These are phyloP conservation scores for Auriscalpium vulgare DNA, from an alignment of 768 basidiomycete species.

Conservation along the genomic window DNA sequence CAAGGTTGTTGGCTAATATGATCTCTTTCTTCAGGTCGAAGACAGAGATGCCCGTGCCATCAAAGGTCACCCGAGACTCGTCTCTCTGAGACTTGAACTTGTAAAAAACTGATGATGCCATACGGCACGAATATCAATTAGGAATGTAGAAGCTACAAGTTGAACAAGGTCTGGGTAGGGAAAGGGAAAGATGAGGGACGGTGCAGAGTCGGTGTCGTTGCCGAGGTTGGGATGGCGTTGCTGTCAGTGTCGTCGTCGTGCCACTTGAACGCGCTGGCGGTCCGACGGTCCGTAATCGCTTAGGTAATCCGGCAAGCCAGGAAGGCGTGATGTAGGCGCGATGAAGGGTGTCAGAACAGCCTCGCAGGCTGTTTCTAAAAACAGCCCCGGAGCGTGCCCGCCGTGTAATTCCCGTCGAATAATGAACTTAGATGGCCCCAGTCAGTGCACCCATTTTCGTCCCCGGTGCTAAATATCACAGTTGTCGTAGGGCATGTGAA, in stretches of 20 bases:
- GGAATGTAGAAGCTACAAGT: conserved; percentile 4
- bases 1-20: conserved; percentile 91
- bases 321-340: no score
- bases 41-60: conserved; percentile 97
- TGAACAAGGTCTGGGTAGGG: not conserved
- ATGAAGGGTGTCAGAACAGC: no score
- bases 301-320: no score
- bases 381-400: no score
- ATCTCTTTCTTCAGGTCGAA: conserved; percentile 99
- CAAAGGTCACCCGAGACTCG: conserved; percentile 95
- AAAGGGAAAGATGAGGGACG: not conserved
- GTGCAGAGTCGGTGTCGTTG: not conserved
- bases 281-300: no score
- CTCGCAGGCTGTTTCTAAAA: no score
- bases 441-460: no score
- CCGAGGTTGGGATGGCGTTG: not conserved
- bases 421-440: no score
- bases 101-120: conserved; percentile 97
- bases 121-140: conserved; percentile 24
- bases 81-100: conserved; percentile 93
- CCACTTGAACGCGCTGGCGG: no score
- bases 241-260: not conserved
- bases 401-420: no score
- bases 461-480: no score
- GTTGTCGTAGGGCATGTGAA: no score